These are phyloP conservation scores for Eruca vesicaria DNA, from an alignment of 441 rosid genomes.

Conservation along the genomic window DNA sequence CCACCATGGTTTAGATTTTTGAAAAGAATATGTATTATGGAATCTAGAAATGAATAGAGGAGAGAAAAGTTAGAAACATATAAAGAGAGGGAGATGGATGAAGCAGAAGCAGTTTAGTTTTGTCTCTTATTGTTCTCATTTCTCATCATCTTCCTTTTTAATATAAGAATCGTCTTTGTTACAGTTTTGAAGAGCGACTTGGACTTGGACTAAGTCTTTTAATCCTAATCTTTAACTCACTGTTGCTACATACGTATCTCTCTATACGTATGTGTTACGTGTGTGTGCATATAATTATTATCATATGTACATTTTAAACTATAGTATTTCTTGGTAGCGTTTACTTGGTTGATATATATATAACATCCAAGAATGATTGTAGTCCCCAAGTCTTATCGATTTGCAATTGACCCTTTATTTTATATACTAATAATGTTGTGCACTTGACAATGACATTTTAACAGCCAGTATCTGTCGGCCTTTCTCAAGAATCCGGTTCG, in stretches of 20 bases:
- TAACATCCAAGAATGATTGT: conserved; percentile 1
- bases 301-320: neutral
- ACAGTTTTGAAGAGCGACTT: conserved; percentile 9
- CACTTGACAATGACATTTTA: conserved; percentile 16
- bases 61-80: neutral
- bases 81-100: conserved; percentile 7
- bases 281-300: neutral
- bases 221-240: neutral
- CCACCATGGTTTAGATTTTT: conserved; percentile 20
- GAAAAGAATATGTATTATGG: neutral
- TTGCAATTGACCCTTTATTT: conserved; percentile 4
- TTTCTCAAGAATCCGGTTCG: conserved; percentile 4
- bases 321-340: neutral
- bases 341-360: neutral
- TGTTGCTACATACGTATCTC: neutral
- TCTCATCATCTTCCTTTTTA: conserved; percentile 28
- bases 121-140: neutral
- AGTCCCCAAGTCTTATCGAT: neutral
- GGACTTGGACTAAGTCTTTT: conserved; percentile 26
- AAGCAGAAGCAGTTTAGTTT: neutral
- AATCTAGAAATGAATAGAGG: neutral
- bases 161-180: neutral
- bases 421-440: neutral
- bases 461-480: conserved; percentile 12
- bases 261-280: conserved; percentile 6